Percentiles rank a stretch among this genome's conserved stretches.
These are phyloP conservation scores for Quercus bicolor DNA, from an alignment of 306 rosid species.

Conservation along the genomic window DNA sequence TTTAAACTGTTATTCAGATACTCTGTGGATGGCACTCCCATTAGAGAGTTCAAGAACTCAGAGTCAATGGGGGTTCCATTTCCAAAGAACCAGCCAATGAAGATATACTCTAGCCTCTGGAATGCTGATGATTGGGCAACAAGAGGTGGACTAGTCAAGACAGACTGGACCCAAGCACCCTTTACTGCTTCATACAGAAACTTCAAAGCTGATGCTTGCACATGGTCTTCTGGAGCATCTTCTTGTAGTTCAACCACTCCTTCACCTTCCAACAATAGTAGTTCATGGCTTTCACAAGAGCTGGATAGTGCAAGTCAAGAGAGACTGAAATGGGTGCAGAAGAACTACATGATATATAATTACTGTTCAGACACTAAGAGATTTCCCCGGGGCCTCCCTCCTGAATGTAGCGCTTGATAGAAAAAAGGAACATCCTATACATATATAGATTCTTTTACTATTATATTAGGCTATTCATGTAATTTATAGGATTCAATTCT, in stretches of 20 bases:
- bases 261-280: background rate
- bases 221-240: slow-evolving; percentile 35
- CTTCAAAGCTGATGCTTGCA: slow-evolving; percentile 55
- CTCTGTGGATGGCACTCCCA: slow-evolving; percentile 65
- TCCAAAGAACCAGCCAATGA: slow-evolving; percentile 59
- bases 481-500: slow-evolving; percentile 15
- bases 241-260: slow-evolving; percentile 30
- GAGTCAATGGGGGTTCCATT: slow-evolving; percentile 52
- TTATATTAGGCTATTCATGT: background rate
- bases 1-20: slow-evolving; percentile 27
- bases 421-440: background rate
- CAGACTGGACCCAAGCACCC: slow-evolving; percentile 67
- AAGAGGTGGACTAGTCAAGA: slow-evolving; percentile 70
- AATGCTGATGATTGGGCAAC: slow-evolving; percentile 85
- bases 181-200: slow-evolving; percentile 60
- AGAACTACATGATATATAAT: slow-evolving; percentile 64
- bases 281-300: slow-evolving; percentile 36
- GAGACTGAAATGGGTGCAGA: slow-evolving; percentile 47
- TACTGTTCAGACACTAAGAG: slow-evolving; percentile 46
- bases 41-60: slow-evolving; percentile 72
- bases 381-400: slow-evolving; percentile 46
- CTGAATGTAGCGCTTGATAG: slow-evolving; percentile 7
- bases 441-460: background rate
- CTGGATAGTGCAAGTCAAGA: slow-evolving; percentile 34
- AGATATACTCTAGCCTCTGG: slow-evolving; percentile 64